Base-by-base conservation (phyloP, 441 rosid species). In the Theobroma grandiflorum region DNA sequence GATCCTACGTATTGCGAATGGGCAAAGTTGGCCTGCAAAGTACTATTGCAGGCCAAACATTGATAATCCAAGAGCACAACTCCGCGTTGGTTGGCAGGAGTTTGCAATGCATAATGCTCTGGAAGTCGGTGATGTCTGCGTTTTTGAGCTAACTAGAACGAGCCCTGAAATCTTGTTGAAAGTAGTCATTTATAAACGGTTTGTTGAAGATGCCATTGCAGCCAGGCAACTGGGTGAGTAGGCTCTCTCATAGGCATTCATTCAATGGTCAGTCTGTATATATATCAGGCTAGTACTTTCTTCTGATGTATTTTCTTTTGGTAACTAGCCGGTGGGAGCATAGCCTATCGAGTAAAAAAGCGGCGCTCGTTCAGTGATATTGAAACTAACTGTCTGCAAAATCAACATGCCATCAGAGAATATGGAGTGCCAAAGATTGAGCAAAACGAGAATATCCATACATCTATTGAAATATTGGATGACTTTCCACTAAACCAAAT, bases 21-120 rank as follows among this genome's bases (percentile, higher is more conserved):
- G 82, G 4, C 74, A 69, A 77, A 79, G 47, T 5, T 87, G 87
- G 85, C 15, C 40, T 45, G 74, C 61, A n/a, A 66, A 57, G 18
- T 81, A 50, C 62, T 14, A 18, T 61, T 4, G 43, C 18, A 26
- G 0, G 8, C 16, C 78, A 26, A 3, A 47, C 40, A 43, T 6
- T 31, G 69, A 52, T 8, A 50, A 20, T 0, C 49, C 4, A 12
- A 6, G 8, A 12, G 42, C 74, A 9, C 11, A 14, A 5, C 8
- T 78, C 15, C 8, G 6, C 35, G 10, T 16, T 35, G 87, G 83
- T 64, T 84, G 85, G 80, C 33, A 0, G 16, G 45, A 4, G 16
- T 84, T 84, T 65, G 72, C 61, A 18, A 38, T 6, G 75, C 81
- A 66, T 5, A 84, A 86, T 65, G 5, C 40, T 63, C 70, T 86